Base-by-base conservation (phyloP, 176 grass and related monocot species). In the Avena eriantha region DNA sequence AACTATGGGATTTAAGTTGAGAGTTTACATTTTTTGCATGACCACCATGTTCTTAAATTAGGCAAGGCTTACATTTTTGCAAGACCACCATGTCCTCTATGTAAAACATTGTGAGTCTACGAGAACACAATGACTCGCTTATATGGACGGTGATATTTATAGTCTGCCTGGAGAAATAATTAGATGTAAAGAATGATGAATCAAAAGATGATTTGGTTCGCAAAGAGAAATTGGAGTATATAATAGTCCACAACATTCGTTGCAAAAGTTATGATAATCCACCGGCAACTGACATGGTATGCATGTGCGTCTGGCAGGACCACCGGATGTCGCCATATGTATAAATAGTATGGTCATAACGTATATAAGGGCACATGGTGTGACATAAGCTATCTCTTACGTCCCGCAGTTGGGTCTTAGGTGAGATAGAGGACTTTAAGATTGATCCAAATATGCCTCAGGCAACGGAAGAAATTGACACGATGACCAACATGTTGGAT, bases 361-460 rank as follows among this genome's bases (percentile, higher is more conserved):
- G 22, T 50, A 26, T 75, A 50, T 49, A 75, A 75, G 72, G 72
- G 13, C 43, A 49, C 43, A 74, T 16, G 43, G 22, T 17, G 14
- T 75, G 72, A 75, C 72, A 50, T 75, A 29, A 50, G 22, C 72
- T 75, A 75, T 50, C 46, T 50, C 46, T 50, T 75, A 26, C 46
- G 15, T 29, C 1, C 29, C 7, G 3, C 46, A 48, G 45, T 74
- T 74, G 22, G 46, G 72, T 17, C 22, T 8, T 75, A 29, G 72
- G 72, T 75, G 46, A 75, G 45, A 49, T 24, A 26, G 13, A 29
- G 22, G 46, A 75, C 3, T 75, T 50, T 75, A 29, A 45, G 22
- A 10, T 29, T 22, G 7, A 75, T 75, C 45, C 72, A 75, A 75
- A 74, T 24, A 8, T 47, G 13, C 4, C 45, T 15, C 12, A 2